Evolutionary conservation across 176 grass and related monocot genomes (phyloP).

Genomic region (Hyparrhenia diplandra): DNA sequence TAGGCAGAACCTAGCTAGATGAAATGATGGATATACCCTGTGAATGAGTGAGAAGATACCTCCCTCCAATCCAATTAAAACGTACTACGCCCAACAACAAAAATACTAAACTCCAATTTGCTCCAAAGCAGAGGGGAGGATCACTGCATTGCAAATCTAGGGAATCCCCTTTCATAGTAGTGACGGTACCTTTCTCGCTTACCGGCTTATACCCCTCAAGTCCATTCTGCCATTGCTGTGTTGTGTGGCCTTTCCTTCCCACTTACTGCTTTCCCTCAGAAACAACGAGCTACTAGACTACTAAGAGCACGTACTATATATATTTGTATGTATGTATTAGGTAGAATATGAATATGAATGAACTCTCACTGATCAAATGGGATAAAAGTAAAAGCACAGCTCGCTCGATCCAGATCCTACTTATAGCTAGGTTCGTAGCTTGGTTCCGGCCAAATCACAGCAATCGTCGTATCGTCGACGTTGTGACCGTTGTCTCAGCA

Average conservation of each 20-base stretch:
- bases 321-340: no score
- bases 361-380: no score
- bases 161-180: constrained; percentile 26
- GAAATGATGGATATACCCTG: constrained; percentile 17
- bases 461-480: no score
- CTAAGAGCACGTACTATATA: no score
- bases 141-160: constrained; percentile 26
- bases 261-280: no score
- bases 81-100: background rate
- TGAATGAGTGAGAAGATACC: background rate
- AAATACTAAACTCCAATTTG: background rate
- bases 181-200: background rate
- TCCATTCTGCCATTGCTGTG: background rate
- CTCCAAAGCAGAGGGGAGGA: background rate
- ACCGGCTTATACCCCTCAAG: constrained; percentile 4
- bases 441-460: no score
- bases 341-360: no score
- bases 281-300: no score
- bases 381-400: no score
- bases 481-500: no score
- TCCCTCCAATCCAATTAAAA: background rate
- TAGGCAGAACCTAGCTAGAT: background rate
- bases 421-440: no score
- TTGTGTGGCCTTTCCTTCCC: background rate
- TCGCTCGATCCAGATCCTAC: no score